Evolutionary conservation across 345 rosid species (phyloP).

Genomic region (Melastoma malabathricum): DNA sequence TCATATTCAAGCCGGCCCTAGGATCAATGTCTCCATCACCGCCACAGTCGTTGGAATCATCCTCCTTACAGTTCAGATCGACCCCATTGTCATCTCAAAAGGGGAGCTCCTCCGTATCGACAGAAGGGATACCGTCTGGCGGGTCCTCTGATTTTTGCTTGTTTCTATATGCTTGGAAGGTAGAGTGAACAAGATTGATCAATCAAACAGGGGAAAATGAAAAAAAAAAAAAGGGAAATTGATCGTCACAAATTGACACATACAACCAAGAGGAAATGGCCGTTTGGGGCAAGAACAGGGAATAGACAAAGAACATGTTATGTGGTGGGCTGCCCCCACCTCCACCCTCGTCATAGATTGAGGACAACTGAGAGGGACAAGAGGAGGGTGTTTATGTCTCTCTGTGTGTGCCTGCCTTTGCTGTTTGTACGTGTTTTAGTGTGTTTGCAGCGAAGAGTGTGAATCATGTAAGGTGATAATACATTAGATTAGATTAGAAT

Average conservation of each 20-base stretch:
- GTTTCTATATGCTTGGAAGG: slow-evolving; percentile 57
- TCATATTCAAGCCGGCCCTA: slow-evolving; percentile 41
- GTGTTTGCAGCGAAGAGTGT: no score
- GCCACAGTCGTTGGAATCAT: slow-evolving; percentile 13
- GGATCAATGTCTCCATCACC: slow-evolving; percentile 20
- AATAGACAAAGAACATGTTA: no score
- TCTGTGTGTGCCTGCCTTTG: no score
- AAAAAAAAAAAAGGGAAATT: neutral
- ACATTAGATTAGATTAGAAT: no score
- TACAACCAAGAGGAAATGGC: slow-evolving; percentile 2
- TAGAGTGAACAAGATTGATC: slow-evolving; percentile 16
- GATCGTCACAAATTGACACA: neutral
- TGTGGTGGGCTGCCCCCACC: no score
- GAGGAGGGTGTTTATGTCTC: no score
- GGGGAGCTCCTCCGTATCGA: slow-evolving; percentile 20
- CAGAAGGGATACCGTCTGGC: slow-evolving; percentile 17
- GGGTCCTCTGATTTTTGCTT: slow-evolving; percentile 37
- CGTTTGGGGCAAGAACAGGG: no score
- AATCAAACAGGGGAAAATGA: neutral
- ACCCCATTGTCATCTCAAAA: slow-evolving; percentile 20
- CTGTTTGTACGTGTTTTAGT: no score
- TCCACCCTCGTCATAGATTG: no score
- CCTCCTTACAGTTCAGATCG: neutral
- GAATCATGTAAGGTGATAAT: no score
- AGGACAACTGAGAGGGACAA: no score